Percentiles rank a stretch among this genome's conserved stretches.
Evolutionary conservation across 306 rosid genomes (phyloP).

Genomic region (Astragalus glycyphyllos): DNA sequence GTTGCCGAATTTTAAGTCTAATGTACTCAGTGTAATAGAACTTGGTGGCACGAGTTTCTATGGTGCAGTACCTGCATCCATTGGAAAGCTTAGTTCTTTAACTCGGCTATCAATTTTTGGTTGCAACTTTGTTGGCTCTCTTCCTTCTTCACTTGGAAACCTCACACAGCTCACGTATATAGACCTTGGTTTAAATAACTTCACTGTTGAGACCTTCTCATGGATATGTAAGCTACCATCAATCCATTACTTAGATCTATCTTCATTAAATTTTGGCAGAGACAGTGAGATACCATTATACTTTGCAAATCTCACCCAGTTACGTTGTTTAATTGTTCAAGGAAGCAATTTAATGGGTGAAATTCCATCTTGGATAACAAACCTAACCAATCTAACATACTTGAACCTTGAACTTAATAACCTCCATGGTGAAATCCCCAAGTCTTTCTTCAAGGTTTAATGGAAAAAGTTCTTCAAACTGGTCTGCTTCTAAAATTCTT

Average conservation of each 20-base stretch:
- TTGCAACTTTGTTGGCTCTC: conserved; percentile 13
- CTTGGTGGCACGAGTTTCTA: conserved; percentile 13
- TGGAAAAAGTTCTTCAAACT: conserved; percentile 1
- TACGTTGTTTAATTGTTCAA: not conserved
- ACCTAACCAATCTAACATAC: conserved; percentile 15
- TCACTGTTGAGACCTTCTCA: conserved; percentile 34
- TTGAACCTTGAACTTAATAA: not conserved
- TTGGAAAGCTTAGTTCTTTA: conserved; percentile 42
- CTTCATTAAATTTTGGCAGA: conserved; percentile 29
- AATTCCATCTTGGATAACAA: conserved; percentile 39
- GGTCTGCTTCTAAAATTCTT: not conserved
- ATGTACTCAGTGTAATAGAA: not conserved
- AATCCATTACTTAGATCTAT: not conserved
- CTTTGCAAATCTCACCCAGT: conserved; percentile 33
- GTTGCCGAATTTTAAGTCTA: conserved; percentile 45
- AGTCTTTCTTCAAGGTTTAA: not conserved
- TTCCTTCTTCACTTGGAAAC: conserved; percentile 50
- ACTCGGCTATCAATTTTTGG: not conserved
- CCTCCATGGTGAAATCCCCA: conserved; percentile 29
- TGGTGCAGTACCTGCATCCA: conserved; percentile 42
- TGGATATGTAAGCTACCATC: conserved; percentile 25
- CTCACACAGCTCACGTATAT: conserved; percentile 7
- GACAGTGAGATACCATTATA: not conserved
- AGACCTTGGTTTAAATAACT: not conserved
- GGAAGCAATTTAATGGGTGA: not conserved